Evolutionary conservation across 805 yeast species (phyloP), one percentile per base, ranked within the genome.

Genomic region (Sungouiella blattae): DNA sequence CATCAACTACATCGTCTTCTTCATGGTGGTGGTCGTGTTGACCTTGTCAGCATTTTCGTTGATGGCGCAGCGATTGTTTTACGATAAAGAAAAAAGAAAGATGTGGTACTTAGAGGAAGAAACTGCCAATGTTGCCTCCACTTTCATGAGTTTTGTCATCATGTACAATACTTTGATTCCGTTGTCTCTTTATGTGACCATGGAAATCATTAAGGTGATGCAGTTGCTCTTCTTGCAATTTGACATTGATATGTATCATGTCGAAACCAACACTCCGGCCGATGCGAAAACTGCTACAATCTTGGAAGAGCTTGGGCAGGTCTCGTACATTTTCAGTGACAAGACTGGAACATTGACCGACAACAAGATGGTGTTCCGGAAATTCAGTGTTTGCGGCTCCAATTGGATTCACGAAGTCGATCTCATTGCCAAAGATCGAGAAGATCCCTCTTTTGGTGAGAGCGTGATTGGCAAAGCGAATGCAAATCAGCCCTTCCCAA

Each of bases 161-260:
- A 91, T 93, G 98, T 91, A 83, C 66, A 93, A 93, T 57, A 93
- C 98, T 0, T 74, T 93, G 65, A 93, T 93, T 54, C 98, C 98
- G 0, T 67, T 93, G 21, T 91, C 98, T 0, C 73, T 93, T 18
- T 94, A 93, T 55, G 98, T 93, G 14, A 88, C 98, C 0, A 86
- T 91, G 87, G 99, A 94, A 57, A 83, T 93, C 41, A 88, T 89
- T 53, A 93, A 93, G 55, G 84, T 85, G 6, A 78, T 84, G 65
- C 99, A 93, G 58, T 73, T 87, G 58, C 60, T 81, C 27, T 68
- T 88, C 37, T 67, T 93, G 52, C 94, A 87, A 55, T 80, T 80
- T 75, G 98, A 93, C 60, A 77, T 93, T 31, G 98, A 94, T 60
- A 87, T 93, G 96, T 93, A 91, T 52, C 87, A 93, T 55, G 69